phyloP scores from a whole-genome alignment of 2,329 filamentous ascomycete genomes.

The Parastagonospora avenae region DNA sequence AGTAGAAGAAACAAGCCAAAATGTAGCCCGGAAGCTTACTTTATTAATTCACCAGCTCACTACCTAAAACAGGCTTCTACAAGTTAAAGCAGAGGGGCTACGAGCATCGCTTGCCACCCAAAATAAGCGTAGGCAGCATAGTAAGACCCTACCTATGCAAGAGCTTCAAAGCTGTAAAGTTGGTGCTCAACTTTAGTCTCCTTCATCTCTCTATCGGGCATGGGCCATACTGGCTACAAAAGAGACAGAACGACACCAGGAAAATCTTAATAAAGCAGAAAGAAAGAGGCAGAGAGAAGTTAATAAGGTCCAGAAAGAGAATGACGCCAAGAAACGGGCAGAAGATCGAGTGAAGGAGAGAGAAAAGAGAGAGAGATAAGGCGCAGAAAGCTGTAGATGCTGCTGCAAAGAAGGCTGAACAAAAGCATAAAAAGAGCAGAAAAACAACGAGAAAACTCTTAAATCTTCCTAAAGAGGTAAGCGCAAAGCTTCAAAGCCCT shows the following conservation, averaged over 20 bases:
- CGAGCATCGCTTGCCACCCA: neutral
- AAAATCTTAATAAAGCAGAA: neutral
- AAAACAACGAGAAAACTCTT: too few species aligned
- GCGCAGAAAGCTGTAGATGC: neutral
- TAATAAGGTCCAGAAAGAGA: neutral
- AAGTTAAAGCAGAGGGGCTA: neutral
- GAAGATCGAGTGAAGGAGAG: neutral
- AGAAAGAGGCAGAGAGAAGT: neutral
- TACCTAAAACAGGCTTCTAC: neutral
- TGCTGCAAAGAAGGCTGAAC: neutral
- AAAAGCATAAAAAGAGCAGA: neutral
- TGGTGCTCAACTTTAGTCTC: neutral
- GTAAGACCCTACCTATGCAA: neutral
- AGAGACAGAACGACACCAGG: neutral
- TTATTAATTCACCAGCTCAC: neutral
- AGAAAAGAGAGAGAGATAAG: neutral
- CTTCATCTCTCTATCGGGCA: neutral
- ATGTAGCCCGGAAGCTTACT: neutral
- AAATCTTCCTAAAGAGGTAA: slow-evolving; percentile 1
- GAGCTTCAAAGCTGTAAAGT: neutral
- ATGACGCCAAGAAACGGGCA: neutral
- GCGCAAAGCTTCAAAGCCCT: neutral
- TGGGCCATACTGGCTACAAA: neutral
- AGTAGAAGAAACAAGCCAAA: neutral
- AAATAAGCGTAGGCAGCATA: neutral